These are phyloP conservation scores for Periconia macrospinosa DNA, from an alignment of 2,329 filamentous ascomycete genomes.

Conservation along the genomic window DNA sequence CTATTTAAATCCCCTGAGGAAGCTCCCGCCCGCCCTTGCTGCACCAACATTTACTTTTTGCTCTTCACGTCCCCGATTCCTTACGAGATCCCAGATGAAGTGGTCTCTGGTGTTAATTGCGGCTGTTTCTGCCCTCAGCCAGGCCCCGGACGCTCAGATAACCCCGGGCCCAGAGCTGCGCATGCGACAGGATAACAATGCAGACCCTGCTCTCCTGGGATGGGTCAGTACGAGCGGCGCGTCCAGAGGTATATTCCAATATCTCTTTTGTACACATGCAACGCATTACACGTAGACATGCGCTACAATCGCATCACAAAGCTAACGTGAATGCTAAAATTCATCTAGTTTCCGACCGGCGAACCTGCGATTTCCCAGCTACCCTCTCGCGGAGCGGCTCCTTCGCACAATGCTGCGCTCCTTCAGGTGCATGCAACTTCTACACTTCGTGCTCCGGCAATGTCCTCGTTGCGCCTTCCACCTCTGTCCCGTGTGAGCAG, in stretches of 20 bases:
- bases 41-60: neutral
- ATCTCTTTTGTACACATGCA: no score
- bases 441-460: neutral
- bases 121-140: neutral
- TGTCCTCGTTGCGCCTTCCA: neutral
- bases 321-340: neutral
- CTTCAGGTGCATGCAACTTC: neutral
- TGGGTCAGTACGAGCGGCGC: neutral
- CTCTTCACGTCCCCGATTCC: neutral
- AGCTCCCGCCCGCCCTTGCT: neutral
- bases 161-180: neutral
- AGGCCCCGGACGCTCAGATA: neutral
- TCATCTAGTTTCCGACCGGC: neutral
- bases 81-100: neutral
- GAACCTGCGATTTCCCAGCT: neutral
- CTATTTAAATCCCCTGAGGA: neutral
- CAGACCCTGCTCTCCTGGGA: neutral
- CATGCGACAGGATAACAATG: neutral
- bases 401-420: neutral
- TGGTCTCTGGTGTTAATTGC: neutral
- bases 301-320: neutral
- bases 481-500: neutral
- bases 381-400: neutral
- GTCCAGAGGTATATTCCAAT: neutral
- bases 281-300: no score